A percentile compares a stretch with the other conserved stretches of the same genome.
These are phyloP conservation scores for Raddia distichophylla DNA, from an alignment of 176 grass and related monocot species.

Conservation along the genomic window DNA sequence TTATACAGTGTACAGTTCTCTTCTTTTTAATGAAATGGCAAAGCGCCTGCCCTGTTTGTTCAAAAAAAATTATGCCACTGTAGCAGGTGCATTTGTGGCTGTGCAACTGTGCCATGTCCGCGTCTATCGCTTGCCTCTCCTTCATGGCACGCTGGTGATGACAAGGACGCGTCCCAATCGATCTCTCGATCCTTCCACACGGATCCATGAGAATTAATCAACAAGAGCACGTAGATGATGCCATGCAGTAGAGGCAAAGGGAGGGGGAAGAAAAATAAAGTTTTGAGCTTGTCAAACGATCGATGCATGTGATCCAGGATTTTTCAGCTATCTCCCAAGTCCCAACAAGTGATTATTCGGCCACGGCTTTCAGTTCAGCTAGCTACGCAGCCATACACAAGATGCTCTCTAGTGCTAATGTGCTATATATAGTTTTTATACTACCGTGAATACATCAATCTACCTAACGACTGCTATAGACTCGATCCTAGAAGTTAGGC, in stretches of 20 bases:
- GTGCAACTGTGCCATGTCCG: background rate
- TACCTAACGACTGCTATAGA: too few species aligned
- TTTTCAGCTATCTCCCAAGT: background rate
- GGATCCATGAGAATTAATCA: background rate
- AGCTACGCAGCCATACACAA: background rate
- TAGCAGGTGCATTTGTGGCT: background rate
- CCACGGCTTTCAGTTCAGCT: background rate
- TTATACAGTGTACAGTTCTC: too few species aligned
- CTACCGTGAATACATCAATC: too few species aligned
- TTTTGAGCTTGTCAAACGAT: background rate
- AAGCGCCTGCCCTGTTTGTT: too few species aligned
- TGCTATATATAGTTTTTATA: background rate
- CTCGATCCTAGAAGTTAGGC: too few species aligned
- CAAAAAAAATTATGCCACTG: too few species aligned
- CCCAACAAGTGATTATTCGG: background rate
- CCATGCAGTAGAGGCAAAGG: background rate
- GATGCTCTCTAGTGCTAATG: background rate
- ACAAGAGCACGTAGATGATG: background rate
- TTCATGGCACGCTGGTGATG: slow-evolving; percentile 8
- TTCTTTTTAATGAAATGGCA: too few species aligned
- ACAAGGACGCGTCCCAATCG: background rate
- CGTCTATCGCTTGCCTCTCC: background rate
- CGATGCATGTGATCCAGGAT: background rate
- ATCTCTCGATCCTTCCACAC: background rate
- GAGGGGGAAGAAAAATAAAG: background rate